These are phyloP conservation scores for Xanthoparmelia taractica DNA, from an alignment of 495 filamentous ascomycete species.

Conservation along the genomic window DNA sequence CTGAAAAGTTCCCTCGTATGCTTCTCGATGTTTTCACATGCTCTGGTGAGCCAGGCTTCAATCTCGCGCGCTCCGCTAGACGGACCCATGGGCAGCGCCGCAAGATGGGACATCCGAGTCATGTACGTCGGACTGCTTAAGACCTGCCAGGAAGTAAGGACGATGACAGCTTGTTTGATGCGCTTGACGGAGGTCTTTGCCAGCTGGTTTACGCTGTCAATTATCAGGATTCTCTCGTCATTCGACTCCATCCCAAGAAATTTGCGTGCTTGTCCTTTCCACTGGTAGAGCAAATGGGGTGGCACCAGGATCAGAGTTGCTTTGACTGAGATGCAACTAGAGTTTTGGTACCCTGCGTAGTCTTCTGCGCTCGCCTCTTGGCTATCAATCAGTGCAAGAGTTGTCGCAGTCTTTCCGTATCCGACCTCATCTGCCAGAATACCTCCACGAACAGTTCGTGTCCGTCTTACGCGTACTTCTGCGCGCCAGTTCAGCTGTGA, in stretches of 20 bases:
- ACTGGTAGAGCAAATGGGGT: constrained; percentile 55
- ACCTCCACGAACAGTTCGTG: constrained; percentile 51
- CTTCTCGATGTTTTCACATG: constrained; percentile 34
- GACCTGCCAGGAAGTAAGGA: constrained; percentile 47
- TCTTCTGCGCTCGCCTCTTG: constrained; percentile 27
- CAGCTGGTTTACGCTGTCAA: constrained; percentile 33
- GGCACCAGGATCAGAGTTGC: constrained; percentile 69
- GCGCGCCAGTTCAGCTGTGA: constrained; percentile 53
- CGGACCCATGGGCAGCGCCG: constrained; percentile 41
- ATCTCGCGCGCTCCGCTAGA: constrained; percentile 40
- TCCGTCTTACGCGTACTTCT: constrained; percentile 48
- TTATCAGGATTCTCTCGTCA: constrained; percentile 37
- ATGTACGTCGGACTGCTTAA: constrained; percentile 44
- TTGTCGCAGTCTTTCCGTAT: constrained; percentile 76
- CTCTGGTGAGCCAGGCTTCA: constrained; percentile 47
- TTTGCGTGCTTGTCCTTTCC: constrained; percentile 52
- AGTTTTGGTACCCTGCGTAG: background rate
- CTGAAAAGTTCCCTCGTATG: constrained; percentile 34
- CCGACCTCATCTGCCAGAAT: constrained; percentile 70
- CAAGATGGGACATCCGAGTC: constrained; percentile 42
- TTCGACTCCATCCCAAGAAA: constrained; percentile 39
- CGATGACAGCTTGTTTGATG: constrained; percentile 46
- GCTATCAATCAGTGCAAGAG: constrained; percentile 50
- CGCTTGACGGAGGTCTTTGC: constrained; percentile 31
- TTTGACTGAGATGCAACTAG: constrained; percentile 43